Evolutionary conservation across 2,329 filamentous ascomycete species (phyloP), one percentile per base, ranked within the genome.

Genomic region (Ophiostoma fasciatum): DNA sequence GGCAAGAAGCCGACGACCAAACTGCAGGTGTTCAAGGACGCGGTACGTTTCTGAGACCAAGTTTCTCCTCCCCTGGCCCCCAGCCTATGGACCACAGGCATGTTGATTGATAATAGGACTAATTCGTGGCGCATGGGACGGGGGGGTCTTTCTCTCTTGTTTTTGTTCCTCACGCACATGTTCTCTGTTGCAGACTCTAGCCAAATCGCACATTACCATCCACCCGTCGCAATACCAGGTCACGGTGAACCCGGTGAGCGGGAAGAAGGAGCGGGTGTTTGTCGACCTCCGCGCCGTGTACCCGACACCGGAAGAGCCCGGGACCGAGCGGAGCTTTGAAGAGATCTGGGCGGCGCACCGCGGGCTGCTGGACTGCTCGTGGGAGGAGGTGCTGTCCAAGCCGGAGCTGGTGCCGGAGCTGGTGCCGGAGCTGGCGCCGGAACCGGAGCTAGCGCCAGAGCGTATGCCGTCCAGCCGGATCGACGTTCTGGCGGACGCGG

Each of bases 31-130:
- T 98, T 94, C 66, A 88, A 82, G 66, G 90, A 98, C 67, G 67
- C 81, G 81, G 90, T 98, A 79, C 78, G 84, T 69, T 54, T 38
- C 48, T 28, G 26, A 13, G 8, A 7, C 14, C 4, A 13, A 13
- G 15, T 21, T n/a, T 13, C 15, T 10, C 28, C 15, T 29, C 13
- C 12, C 22, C n/a, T 26, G 15, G 8, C 13, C 12, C 30, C 12
- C 11, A 10, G 19, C 21, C 10, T 12, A n/a, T 14, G 29, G 27
- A 9, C 23, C 23, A n/a, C n/a, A n/a, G n/a, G n/a, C 57, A 67
- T 84, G 73, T 90, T 90, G 83, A 90, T 85, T n/a, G 68, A 76
- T 71, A 67, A 72, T 73, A 94, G 87, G 85, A 94, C 87, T 94
- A 94, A 94, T 88, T 67, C 53, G 56, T 73, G 45, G 36, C 45